Evolutionary conservation across 2,329 filamentous ascomycete species (phyloP), one percentile per base, ranked within the genome.

Genomic region (Talaromyces piceae): DNA sequence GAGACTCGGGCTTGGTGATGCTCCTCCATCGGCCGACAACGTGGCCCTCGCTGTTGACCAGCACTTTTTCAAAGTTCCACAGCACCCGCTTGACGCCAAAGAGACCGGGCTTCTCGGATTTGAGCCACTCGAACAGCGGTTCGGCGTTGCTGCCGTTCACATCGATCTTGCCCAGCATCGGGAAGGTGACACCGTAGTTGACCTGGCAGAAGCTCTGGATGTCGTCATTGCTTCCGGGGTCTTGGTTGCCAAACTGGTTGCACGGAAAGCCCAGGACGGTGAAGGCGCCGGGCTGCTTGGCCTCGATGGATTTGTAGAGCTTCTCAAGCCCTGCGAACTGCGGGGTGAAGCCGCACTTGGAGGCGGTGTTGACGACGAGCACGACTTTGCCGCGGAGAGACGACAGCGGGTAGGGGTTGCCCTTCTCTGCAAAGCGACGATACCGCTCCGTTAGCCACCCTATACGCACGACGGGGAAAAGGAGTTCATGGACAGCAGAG

Each of bases 41-140:
- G 73, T 86, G 80, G 23, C 93, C 93, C 70, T 97, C 89, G 56
- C 82, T 80, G 54, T 85, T 86, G 58, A 98, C 77, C 57, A 98
- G 75, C 74, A 96, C 98, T 81, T 98, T 98, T 73, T 98, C 93
- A 76, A 97, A 98, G 75, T 98, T 98, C 93, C 93, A 98, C 86
- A 97, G 96, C 63, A 98, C 78, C 56, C 84, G 73, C 84, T 94
- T 91, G 65, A 97, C 69, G 18, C 93, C 93, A 73, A 97, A 73
- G 51, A 96, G 64, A 20, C 93, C 91, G 1, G 91, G 80, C 77
- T 89, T 86, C 70, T 79, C 73, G 52, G 70, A 71, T 76, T 85
- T 85, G 71, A 85, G 67, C 79, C 79, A 98, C 67, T 87, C 79
- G 70, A 79, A 97, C 31, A 95, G 72, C 1, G 91, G 90, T 61